These are phyloP conservation scores for Pyrus betulifolia DNA, from an alignment of 306 rosid species.

Conservation along the genomic window DNA sequence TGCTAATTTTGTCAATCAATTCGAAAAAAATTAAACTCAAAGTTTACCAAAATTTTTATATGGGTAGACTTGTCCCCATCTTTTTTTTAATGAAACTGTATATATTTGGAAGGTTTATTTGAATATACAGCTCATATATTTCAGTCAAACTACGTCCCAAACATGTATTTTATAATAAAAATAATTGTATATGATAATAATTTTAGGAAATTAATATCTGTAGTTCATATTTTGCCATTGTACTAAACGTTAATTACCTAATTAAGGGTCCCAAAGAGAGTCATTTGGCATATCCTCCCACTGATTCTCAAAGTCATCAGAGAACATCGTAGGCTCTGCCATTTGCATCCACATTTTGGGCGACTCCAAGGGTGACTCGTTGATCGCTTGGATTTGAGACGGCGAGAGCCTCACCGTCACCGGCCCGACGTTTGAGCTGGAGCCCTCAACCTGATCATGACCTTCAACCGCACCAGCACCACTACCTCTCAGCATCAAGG, in stretches of 20 bases:
- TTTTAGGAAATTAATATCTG: neutral
- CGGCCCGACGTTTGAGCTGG: constrained; percentile 1
- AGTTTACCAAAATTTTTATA: neutral
- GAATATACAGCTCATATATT: neutral
- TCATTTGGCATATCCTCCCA: constrained; percentile 32
- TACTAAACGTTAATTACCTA: constrained; percentile 5
- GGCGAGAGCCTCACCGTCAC: constrained; percentile 49
- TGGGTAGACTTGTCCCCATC: neutral
- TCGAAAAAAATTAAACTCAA: neutral
- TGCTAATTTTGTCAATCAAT: no score
- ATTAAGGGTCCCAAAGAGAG: constrained; percentile 43
- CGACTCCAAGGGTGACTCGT: constrained; percentile 81
- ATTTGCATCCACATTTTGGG: constrained; percentile 92
- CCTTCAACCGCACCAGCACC: neutral
- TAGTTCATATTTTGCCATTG: neutral
- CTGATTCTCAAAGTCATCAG: constrained; percentile 25
- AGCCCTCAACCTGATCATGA: neutral
- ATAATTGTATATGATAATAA: neutral
- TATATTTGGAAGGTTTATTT: neutral
- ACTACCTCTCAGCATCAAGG: constrained; percentile 28
- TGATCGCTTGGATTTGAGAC: constrained; percentile 76
- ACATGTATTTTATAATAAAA: neutral
- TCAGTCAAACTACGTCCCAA: neutral
- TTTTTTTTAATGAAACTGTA: neutral
- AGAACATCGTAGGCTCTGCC: constrained; percentile 24